Evolutionary conservation across 2,329 filamentous ascomycete genomes (phyloP).

Genomic region (Aspergillus luchuensis): DNA sequence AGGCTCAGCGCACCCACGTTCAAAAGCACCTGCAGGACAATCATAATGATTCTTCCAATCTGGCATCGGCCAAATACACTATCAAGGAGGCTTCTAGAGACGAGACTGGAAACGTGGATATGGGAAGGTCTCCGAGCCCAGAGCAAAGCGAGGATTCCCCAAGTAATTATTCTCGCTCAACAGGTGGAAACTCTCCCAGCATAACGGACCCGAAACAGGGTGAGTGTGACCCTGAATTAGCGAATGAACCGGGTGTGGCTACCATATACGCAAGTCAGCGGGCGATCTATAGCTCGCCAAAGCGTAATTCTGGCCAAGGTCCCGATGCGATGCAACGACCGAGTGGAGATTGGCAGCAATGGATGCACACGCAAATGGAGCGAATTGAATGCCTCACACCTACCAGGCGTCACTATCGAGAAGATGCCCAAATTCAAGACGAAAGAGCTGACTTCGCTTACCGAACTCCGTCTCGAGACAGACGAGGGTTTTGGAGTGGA

Average conservation of each 20-base stretch:
- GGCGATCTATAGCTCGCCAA: slow-evolving; percentile 35
- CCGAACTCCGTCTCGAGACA: slow-evolving; percentile 4
- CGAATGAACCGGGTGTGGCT: slow-evolving; percentile 38
- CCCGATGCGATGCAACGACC: slow-evolving; percentile 18
- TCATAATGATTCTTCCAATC: too few species aligned
- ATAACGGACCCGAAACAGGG: slow-evolving; percentile 12
- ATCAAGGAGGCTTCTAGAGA: slow-evolving; percentile 21
- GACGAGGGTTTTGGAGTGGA: not conserved
- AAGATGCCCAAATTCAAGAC: slow-evolving; percentile 40
- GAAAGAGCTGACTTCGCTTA: slow-evolving; percentile 24
- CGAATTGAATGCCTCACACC: slow-evolving; percentile 31
- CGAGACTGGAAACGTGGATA: slow-evolving; percentile 23
- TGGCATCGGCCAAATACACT: not conserved
- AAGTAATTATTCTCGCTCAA: slow-evolving; percentile 48
- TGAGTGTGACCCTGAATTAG: slow-evolving; percentile 8
- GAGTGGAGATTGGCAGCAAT: slow-evolving; percentile 41
- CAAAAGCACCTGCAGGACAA: not conserved
- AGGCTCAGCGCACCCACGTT: not conserved
- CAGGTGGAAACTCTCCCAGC: slow-evolving; percentile 35
- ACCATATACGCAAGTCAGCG: slow-evolving; percentile 39
- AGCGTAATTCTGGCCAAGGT: slow-evolving; percentile 12
- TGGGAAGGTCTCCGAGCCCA: not conserved
- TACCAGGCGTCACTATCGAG: slow-evolving; percentile 39
- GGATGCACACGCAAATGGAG: slow-evolving; percentile 41
- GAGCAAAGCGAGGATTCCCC: slow-evolving; percentile 32